Evolutionary conservation across 2,329 filamentous ascomycete species (phyloP).

Genomic region (Cadophora luteo-olivacea): DNA sequence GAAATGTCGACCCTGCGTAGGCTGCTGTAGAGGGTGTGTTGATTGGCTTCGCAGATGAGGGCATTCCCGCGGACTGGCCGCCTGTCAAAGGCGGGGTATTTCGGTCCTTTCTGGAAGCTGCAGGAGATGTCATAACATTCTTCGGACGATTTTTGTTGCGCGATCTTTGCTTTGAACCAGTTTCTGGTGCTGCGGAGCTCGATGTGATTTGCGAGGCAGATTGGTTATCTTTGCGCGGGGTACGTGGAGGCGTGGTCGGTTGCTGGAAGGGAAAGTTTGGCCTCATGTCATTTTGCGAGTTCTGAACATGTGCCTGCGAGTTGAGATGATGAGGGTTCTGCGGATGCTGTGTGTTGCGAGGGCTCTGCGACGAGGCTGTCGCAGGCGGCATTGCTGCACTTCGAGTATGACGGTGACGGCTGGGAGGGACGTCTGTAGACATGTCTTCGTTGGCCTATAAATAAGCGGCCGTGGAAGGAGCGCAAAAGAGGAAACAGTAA

Average conservation of each 20-base stretch:
- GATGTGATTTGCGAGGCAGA: conserved; percentile 29
- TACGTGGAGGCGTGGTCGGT: conserved; percentile 45
- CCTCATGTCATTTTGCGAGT: conserved; percentile 36
- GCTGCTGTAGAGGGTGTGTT: conserved; percentile 49
- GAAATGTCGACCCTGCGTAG: conserved; percentile 94
- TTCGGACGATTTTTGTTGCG: conserved; percentile 43
- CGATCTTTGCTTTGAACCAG: conserved; percentile 42
- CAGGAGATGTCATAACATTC: conserved; percentile 42
- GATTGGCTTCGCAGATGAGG: conserved; percentile 49
- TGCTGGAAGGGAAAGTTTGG: conserved; percentile 28
- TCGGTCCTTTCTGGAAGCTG: conserved; percentile 35
- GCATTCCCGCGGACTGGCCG: conserved; percentile 35
- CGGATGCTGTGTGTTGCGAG: conserved; percentile 45
- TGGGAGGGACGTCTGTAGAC: conserved; percentile 52
- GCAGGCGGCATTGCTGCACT: conserved; percentile 36
- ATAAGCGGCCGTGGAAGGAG: conserved; percentile 47
- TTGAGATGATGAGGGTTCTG: conserved; percentile 51
- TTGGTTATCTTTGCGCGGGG: conserved; percentile 41
- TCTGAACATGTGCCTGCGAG: conserved; percentile 49
- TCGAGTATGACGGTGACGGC: conserved; percentile 43
- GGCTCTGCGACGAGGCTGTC: conserved; percentile 41
- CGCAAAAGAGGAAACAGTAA: conserved; percentile 31
- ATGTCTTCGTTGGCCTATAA: conserved; percentile 55
- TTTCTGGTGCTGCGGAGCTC: conserved; percentile 35
- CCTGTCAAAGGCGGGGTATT: conserved; percentile 40